Base-by-base conservation (phyloP, 1,139 yeast species). In the Taphrina wiesneri region DNA sequence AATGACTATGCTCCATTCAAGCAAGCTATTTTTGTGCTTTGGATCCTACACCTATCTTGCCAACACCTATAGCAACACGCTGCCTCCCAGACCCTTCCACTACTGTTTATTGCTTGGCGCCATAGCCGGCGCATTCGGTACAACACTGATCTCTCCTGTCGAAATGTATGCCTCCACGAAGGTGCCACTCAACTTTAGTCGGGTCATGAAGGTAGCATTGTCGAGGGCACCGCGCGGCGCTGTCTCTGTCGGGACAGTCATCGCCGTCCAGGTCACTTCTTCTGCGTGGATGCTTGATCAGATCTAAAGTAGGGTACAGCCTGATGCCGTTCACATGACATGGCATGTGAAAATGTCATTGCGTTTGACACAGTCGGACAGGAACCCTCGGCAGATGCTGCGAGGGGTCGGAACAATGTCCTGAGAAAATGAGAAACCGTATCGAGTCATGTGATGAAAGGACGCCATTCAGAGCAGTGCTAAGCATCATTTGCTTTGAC, bases 21-120 rank as follows among this genome's bases (percentile, higher is more conserved):
- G 59, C 49, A 54, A 54, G 39, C 39, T 54, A 15, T 54, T 54
- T 25, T 25, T 54, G n/a, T 54, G 59, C 23, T 54, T 54, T 25
- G 59, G 59, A 13, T 39, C 59, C 7, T 54, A 54, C 34, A 54
- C 59, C 23, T 54, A 54, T 25, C 59, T 54, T 17, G 59, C 59
- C 32, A 54, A 54, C 39, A 54, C 49, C 11, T 54, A 21, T 36
- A 54, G 59, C 19, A 49, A 36, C 19, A 54, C 23, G 21, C 49
- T 54, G 1, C 59, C 59, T 23, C 59, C 59, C 19, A 21, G 15
- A 21, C 59, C 59, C 23, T 54, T 54, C 15, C 25, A 47, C 6
- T 54, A 39, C 26, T 54, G 59, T 43, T 25, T 36, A 6, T n/a
- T 54, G 17, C 34, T 54, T 2, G 59, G 59, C 5, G 59, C 59